A percentile compares a stretch with the other conserved stretches of the same genome.
Evolutionary conservation across 208 protist species (phyloP).

Genomic region (Trypanosoma cruzi): DNA sequence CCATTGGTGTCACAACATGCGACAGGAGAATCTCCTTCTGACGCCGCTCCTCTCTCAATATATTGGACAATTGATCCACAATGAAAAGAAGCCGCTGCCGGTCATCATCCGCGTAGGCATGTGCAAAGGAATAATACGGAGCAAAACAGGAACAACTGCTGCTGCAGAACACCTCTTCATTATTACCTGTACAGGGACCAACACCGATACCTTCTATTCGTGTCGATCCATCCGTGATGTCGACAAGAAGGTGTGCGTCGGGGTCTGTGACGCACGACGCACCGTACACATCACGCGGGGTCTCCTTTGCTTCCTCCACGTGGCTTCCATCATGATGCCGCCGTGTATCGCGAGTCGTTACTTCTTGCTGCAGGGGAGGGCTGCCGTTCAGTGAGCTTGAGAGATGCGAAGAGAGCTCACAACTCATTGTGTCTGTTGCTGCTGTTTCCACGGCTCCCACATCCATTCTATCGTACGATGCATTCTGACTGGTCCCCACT

Average conservation of each 20-base stretch:
- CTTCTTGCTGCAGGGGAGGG: slow-evolving; percentile 1
- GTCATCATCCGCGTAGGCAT: slow-evolving; percentile 26
- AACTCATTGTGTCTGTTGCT: neutral
- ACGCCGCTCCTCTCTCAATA: slow-evolving; percentile 19
- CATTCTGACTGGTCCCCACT: neutral
- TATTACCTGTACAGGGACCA: neutral
- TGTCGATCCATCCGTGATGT: slow-evolving; percentile 12
- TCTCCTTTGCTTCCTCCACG: neutral
- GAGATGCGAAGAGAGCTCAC: neutral
- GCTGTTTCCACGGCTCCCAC: neutral
- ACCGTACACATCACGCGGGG: neutral
- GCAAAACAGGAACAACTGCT: neutral
- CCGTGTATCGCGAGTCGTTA: neutral
- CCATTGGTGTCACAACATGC: slow-evolving; percentile 17
- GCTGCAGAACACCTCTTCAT: neutral
- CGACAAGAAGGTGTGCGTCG: slow-evolving; percentile 9
- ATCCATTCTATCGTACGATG: neutral
- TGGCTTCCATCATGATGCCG: neutral
- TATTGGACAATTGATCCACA: slow-evolving; percentile 25
- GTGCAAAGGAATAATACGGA: slow-evolving; percentile 25
- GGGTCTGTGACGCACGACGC: neutral
- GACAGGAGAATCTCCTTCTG: slow-evolving; percentile 14
- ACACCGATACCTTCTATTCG: neutral
- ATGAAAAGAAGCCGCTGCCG: slow-evolving; percentile 27
- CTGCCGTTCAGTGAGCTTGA: neutral